A percentile compares a stretch with the other conserved stretches of the same genome.
These are phyloP conservation scores for Calonectria naviculata DNA, from an alignment of 2,329 filamentous ascomycete genomes.

Conservation along the genomic window DNA sequence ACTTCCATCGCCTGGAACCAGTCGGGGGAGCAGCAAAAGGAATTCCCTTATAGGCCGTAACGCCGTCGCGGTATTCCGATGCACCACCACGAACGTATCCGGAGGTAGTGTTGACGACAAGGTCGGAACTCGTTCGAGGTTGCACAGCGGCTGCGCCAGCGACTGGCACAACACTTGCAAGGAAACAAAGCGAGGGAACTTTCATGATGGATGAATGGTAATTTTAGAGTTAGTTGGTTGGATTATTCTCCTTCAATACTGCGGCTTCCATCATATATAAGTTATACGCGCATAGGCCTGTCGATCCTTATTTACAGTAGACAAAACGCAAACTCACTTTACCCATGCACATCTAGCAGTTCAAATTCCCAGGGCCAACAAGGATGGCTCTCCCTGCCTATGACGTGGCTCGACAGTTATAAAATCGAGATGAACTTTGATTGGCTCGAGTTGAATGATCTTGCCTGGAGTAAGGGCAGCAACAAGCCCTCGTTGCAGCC, in stretches of 20 bases:
- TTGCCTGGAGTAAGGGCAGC: too few relatives aligned
- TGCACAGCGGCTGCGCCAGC: not conserved
- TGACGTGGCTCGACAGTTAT: not conserved
- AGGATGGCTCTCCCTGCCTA: not conserved
- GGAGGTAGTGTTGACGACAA: not conserved
- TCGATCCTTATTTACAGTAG: not conserved
- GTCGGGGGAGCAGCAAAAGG: not conserved
- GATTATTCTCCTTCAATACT: not conserved
- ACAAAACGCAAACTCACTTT: not conserved
- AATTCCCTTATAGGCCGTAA: not conserved
- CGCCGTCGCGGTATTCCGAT: not conserved
- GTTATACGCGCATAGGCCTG: not conserved
- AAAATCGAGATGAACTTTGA: not conserved
- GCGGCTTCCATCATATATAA: not conserved
- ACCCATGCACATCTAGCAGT: not conserved
- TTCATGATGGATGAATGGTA: not conserved
- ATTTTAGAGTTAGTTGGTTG: not conserved
- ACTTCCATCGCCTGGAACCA: not conserved
- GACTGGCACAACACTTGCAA: not conserved
- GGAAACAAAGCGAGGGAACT: not conserved
- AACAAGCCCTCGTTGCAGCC: too few relatives aligned
- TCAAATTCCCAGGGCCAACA: not conserved
- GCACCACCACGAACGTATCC: not conserved
- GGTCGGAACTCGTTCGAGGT: not conserved
- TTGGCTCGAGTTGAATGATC: not conserved